Conservation (phyloP, 306 rosid genomes). For the Lagenaria siceraria region DNA sequence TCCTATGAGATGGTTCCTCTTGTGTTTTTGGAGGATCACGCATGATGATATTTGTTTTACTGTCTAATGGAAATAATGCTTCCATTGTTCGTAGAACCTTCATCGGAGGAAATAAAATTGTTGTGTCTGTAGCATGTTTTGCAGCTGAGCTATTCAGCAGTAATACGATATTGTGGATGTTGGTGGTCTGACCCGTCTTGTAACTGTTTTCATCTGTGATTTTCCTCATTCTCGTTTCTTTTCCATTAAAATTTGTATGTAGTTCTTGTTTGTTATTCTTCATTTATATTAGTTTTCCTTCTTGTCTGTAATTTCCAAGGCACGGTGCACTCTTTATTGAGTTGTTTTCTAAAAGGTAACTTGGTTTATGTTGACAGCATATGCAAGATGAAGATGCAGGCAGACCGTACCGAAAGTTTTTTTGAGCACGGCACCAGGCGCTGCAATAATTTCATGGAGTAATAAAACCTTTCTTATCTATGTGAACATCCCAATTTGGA, state of each 20-base stretch:
- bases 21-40: background rate
- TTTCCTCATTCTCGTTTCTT: no score
- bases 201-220: no score
- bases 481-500: background rate
- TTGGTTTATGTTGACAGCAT: slow-evolving; percentile 34
- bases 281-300: background rate
- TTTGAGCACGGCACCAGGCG: slow-evolving; percentile 19
- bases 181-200: background rate
- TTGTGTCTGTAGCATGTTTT: background rate
- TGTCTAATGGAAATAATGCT: background rate
- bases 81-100: background rate
- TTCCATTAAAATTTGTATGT: background rate
- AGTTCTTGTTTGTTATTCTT: background rate
- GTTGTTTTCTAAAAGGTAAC: background rate
- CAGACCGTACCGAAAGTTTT: slow-evolving; percentile 72
- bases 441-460: background rate
- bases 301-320: background rate
- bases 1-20: background rate
- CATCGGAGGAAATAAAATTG: background rate
- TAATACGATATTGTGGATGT: background rate
- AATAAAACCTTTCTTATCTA: background rate
- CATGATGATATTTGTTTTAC: background rate
- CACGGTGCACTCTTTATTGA: background rate
- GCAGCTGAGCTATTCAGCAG: no score
- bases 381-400: slow-evolving; percentile 95